Evolutionary conservation across 768 basidiomycete species (phyloP).

Genomic region (Panaeolus papilionaceus): DNA sequence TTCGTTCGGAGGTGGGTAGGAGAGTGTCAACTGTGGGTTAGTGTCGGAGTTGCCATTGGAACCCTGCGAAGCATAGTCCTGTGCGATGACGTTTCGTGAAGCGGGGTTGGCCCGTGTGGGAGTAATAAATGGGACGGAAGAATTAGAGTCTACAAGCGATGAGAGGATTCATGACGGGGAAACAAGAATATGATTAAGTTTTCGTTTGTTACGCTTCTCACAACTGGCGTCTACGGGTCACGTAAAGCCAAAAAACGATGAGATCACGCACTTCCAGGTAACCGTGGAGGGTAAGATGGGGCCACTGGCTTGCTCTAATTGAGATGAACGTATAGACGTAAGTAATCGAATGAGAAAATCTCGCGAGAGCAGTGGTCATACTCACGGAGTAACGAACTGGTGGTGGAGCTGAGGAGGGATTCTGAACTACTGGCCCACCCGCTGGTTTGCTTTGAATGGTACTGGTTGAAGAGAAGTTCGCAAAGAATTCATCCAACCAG

Average conservation of each 20-base stretch:
- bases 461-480: constrained; percentile 36
- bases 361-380: background rate
- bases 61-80: constrained; percentile 7
- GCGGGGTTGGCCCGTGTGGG: constrained; percentile 10
- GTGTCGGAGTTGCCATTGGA: constrained; percentile 9
- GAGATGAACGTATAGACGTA: background rate
- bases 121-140: constrained; percentile 17
- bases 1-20: constrained; percentile 31
- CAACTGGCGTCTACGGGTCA: constrained; percentile 13
- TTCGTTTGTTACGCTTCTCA: constrained; percentile 8
- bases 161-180: constrained; percentile 29
- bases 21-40: constrained; percentile 21
- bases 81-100: background rate
- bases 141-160: constrained; percentile 20
- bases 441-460: constrained; percentile 17
- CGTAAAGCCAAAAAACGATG: constrained; percentile 10
- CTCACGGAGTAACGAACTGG: constrained; percentile 31
- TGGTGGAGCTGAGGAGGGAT: constrained; percentile 28
- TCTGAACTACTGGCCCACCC: constrained; percentile 20
- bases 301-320: background rate
- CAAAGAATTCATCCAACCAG: constrained; percentile 87
- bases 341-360: constrained; percentile 13
- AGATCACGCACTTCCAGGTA: constrained; percentile 14
- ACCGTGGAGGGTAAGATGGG: constrained; percentile 5
- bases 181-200: constrained; percentile 12